phyloP scores from a whole-genome alignment of 2,329 filamentous ascomycete species.

The Calonectria pteridis region DNA sequence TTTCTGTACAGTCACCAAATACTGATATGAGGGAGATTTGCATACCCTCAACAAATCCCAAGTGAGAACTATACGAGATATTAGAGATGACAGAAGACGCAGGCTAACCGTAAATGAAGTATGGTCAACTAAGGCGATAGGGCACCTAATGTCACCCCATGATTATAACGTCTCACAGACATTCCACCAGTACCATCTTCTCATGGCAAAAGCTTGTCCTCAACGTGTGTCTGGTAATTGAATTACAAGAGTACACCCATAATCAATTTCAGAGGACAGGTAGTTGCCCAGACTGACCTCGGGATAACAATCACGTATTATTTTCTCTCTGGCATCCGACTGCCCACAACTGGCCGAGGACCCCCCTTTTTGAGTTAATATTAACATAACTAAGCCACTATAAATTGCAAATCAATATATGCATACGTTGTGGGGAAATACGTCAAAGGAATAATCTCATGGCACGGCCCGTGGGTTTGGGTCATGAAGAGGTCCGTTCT shows the following conservation, averaged over 20 bases:
- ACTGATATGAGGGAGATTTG: background rate
- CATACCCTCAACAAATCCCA: background rate
- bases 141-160: background rate
- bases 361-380: background rate
- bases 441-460: background rate
- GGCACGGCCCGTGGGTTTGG: background rate
- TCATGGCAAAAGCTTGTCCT: background rate
- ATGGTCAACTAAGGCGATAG: background rate
- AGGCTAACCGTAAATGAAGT: background rate
- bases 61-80: background rate
- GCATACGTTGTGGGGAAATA: background rate
- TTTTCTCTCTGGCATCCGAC: background rate
- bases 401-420: background rate
- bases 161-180: background rate
- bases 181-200: background rate
- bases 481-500: background rate
- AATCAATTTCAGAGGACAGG: background rate
- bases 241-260: background rate
- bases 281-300: background rate
- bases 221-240: background rate
- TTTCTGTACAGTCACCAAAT: background rate
- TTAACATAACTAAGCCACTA: background rate
- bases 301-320: background rate
- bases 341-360: background rate
- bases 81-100: background rate